These are phyloP conservation scores for Lentinula detonsa DNA, from an alignment of 768 basidiomycete species.

Conservation along the genomic window DNA sequence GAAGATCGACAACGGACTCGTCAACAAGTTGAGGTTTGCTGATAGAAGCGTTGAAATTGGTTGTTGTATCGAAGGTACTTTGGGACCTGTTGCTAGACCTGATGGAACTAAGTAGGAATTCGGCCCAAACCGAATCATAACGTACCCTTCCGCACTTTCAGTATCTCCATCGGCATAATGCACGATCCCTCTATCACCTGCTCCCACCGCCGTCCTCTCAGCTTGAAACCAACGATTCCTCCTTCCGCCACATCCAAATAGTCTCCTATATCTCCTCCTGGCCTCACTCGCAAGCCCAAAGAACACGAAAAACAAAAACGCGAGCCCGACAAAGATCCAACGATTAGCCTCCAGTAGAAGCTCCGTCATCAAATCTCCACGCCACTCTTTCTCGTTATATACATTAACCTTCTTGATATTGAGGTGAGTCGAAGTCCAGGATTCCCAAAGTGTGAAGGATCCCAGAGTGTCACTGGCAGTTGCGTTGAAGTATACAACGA, in stretches of 20 bases:
- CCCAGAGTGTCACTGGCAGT: neutral
- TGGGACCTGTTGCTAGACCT: neutral
- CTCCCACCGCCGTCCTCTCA: neutral
- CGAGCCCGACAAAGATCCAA: constrained; percentile 5
- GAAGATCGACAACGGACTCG: neutral
- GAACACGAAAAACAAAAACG: neutral
- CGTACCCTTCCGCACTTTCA: neutral
- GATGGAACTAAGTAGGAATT: neutral
- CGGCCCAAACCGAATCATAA: neutral
- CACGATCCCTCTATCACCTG: neutral
- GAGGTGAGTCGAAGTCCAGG: neutral
- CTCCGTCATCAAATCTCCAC: neutral
- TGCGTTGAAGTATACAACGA: neutral
- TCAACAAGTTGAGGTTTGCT: neutral
- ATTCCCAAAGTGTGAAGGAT: neutral
- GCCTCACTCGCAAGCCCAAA: constrained; percentile 4
- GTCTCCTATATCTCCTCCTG: neutral
- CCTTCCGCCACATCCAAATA: neutral
- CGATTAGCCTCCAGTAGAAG: constrained; percentile 2
- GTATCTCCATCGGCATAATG: neutral
- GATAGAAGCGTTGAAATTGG: neutral
- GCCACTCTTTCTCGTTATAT: neutral
- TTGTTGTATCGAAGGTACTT: neutral
- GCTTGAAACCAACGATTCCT: neutral
- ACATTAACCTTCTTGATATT: neutral